Conservation (phyloP, 371 early-diverging fungal species). For the Rhizopus microsporus region DNA sequence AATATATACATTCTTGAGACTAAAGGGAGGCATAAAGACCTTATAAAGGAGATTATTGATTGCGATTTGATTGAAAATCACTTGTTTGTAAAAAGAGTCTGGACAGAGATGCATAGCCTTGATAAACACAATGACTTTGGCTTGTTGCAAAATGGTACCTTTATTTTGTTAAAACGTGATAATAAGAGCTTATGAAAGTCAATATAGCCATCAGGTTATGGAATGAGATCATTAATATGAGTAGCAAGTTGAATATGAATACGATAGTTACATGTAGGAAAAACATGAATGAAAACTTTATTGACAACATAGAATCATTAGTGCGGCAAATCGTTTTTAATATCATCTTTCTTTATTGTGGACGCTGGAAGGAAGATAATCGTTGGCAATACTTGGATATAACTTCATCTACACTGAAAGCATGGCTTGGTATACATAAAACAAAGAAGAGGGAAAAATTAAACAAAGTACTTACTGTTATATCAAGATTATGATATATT, state of each 20-base stretch:
- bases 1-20: not conserved
- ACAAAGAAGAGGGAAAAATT: too few species aligned
- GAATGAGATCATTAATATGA: slow-evolving; percentile 8
- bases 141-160: not conserved
- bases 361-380: slow-evolving; percentile 11
- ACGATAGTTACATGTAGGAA: slow-evolving; percentile 10
- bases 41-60: slow-evolving; percentile 4
- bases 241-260: not conserved
- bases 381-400: slow-evolving; percentile 11
- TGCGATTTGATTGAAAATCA: not conserved
- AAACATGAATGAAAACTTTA: not conserved
- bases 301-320: not conserved
- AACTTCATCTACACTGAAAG: slow-evolving; percentile 1
- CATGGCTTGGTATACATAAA: slow-evolving; percentile 10
- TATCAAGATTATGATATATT: not conserved
- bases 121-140: not conserved
- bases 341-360: not conserved
- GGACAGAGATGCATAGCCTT: slow-evolving; percentile 5
- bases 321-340: slow-evolving; percentile 12
- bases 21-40: not conserved
- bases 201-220: slow-evolving; percentile 11
- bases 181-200: not conserved
- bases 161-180: not conserved
- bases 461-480: too few species aligned
- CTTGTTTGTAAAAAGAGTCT: slow-evolving; percentile 11